phyloP scores from a whole-genome alignment of 257 asterid species.

The Penstemon davidsonii region DNA sequence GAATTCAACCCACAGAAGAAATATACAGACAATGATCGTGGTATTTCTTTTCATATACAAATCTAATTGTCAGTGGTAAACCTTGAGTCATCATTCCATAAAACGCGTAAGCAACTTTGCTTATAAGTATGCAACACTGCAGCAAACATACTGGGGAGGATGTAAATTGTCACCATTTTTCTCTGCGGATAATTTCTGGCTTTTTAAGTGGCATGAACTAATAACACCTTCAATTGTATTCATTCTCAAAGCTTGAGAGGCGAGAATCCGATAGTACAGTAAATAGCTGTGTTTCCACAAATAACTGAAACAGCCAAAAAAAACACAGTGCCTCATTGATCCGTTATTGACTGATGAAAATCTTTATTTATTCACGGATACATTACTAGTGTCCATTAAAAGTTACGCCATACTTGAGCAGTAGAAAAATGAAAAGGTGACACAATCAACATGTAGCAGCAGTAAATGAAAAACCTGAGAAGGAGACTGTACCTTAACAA shows the following conservation, averaged over 20 bases:
- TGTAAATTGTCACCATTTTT: background rate
- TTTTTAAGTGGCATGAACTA: background rate
- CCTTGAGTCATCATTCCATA: too few relatives aligned
- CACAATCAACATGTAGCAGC: conserved; percentile 13
- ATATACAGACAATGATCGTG: too few relatives aligned
- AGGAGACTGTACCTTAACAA: conserved; percentile 59
- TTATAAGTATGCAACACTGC: too few relatives aligned
- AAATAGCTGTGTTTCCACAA: conserved; percentile 85
- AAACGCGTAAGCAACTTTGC: too few relatives aligned
- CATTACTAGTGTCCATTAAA: background rate
- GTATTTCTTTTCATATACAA: too few relatives aligned
- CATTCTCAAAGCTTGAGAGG: conserved; percentile 62
- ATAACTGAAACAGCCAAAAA: conserved; percentile 52
- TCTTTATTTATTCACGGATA: background rate
- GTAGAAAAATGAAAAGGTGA: background rate
- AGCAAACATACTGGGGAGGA: too few relatives aligned
- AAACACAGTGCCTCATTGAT: conserved; percentile 3
- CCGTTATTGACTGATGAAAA: background rate
- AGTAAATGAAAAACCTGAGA: background rate
- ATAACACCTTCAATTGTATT: conserved; percentile 12
- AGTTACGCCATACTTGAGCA: background rate
- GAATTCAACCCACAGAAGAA: too few relatives aligned
- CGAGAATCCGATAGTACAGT: conserved; percentile 69
- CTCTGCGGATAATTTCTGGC: background rate
- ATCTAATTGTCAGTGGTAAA: too few relatives aligned